Base-by-base conservation (phyloP, 805 yeast genomes). In the Saccharomycopsis sp. region DNA sequence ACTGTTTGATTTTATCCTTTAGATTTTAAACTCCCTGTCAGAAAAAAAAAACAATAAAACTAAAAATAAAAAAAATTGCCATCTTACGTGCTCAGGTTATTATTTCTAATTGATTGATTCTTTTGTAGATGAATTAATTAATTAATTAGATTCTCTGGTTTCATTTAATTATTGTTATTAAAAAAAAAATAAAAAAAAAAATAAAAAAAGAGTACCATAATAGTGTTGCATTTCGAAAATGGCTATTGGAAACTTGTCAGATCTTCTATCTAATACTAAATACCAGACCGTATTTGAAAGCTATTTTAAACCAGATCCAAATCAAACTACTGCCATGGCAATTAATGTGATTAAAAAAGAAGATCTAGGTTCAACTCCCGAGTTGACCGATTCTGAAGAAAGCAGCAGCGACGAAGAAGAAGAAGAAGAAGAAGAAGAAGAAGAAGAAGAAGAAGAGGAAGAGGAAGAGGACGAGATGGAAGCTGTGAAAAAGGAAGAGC, bases 171-270 rank as follows among this genome's bases (percentile, higher is more conserved):
- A n/a, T n/a, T n/a, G n/a, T n/a, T n/a, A n/a, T n/a, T n/a, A n/a
- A n/a, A n/a, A n/a, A n/a, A n/a, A n/a, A n/a, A n/a, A n/a, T n/a
- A n/a, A n/a, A n/a, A n/a, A n/a, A n/a, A n/a, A n/a, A n/a, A n/a
- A n/a, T n/a, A n/a, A n/a, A n/a, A n/a, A n/a, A n/a, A n/a, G n/a
- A n/a, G n/a, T n/a, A n/a, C n/a, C n/a, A n/a, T n/a, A n/a, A n/a
- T 32, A 13, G 17, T 21, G 23, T 37, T 17, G 8, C 4, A 14
- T 6, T 20, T 9, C 7, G 20, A 41, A 46, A 43, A 46, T 46
- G 50, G 50, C 46, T 11, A 42, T 46, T 16, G 46, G 50, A 4
- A 31, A 42, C 14, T 17, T 46, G 20, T 46, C 47, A 4, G 50
- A 46, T 8, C n/a, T 37, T 13, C 22, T 46, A 13, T 19, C 32